Conservation (phyloP, 1,139 yeast genomes). For the Candida sp. region DNA sequence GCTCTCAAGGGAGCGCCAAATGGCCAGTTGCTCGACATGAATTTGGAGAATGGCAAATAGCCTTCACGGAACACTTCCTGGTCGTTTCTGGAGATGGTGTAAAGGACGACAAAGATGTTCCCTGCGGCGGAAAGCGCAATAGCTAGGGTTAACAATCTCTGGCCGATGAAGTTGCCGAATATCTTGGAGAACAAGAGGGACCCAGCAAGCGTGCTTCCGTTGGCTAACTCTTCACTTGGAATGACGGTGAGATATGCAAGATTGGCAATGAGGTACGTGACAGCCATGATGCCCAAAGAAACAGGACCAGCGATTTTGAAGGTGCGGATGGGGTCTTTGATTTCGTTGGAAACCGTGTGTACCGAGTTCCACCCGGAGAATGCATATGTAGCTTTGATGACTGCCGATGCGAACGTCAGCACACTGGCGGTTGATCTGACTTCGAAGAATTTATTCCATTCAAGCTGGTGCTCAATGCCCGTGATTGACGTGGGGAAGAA, state of each 20-base stretch:
- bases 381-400: slow-evolving; percentile 62
- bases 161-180: slow-evolving; percentile 56
- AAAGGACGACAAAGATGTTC: slow-evolving; percentile 64
- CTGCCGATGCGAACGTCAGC: slow-evolving; percentile 57
- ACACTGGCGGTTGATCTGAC: slow-evolving; percentile 33
- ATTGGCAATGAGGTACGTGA: slow-evolving; percentile 57
- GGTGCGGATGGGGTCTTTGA: slow-evolving; percentile 60
- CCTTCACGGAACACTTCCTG: slow-evolving; percentile 73
- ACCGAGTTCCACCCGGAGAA: slow-evolving; percentile 70
- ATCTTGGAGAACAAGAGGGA: slow-evolving; percentile 59
- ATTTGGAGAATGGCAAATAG: slow-evolving; percentile 53
- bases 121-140: slow-evolving; percentile 67
- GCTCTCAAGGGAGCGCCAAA: slow-evolving; percentile 60
- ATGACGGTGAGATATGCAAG: slow-evolving; percentile 60
- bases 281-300: slow-evolving; percentile 49
- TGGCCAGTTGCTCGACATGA: slow-evolving; percentile 62
- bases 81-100: slow-evolving; percentile 62
- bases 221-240: slow-evolving; percentile 54
- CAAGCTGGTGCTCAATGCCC: slow-evolving; percentile 42
- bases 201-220: slow-evolving; percentile 62
- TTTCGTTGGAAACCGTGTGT: slow-evolving; percentile 66
- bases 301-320: slow-evolving; percentile 65
- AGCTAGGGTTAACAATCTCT: slow-evolving; percentile 55
- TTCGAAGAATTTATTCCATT: slow-evolving; percentile 33
- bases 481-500: slow-evolving; percentile 46